Base-by-base conservation (phyloP, 2,329 filamentous ascomycete species). In the Pseudogymnoascus destructans region DNA sequence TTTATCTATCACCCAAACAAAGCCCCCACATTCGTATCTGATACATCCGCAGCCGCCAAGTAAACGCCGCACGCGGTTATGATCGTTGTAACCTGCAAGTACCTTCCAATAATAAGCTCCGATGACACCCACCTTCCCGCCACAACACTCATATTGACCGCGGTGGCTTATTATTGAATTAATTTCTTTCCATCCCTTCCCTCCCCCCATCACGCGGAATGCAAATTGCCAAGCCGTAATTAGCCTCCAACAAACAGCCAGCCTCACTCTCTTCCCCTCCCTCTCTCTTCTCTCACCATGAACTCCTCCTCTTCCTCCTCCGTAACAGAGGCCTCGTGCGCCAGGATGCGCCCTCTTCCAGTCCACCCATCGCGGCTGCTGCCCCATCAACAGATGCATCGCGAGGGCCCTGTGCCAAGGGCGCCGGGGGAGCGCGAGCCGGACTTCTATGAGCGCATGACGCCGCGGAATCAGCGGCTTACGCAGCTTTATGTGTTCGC, bases 381-480 rank as follows among this genome's bases (percentile, higher is more conserved):
- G 46, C 46, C 46, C 3, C 46, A 52, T 30, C 46, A 52, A 9
- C 54, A 30, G n/a, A 56, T 56, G 54, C 33, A 35, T 36, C 54
- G 54, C 54, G 30, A 35, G 33, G 54, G 54, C 4, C 54, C 30
- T 33, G 30, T 38, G 33, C 54, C 54, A 15, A 38, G 54, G n/a
- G 54, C 54, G 33, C 54, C 54, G 23, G 25, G 46, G 25, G 46
- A 52, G 25, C 30, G 54, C 7, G 54, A 56, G 6, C 15, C 9
- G 54, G 54, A 56, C 54, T 56, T 56, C 17, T 56, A 56, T 23
- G 54, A 56, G 54, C 17, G 19, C 4, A 35, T 56, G 54, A 56
- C 30, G 19, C 54, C 54, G 17, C 19, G 30, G 30, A 56, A 56
- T 38, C 30, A 56, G 54, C 9, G 54, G 6, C 33, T 56, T 5